Conservation (phyloP, 305 asterid species). For the Solanum hybrid region DNA sequence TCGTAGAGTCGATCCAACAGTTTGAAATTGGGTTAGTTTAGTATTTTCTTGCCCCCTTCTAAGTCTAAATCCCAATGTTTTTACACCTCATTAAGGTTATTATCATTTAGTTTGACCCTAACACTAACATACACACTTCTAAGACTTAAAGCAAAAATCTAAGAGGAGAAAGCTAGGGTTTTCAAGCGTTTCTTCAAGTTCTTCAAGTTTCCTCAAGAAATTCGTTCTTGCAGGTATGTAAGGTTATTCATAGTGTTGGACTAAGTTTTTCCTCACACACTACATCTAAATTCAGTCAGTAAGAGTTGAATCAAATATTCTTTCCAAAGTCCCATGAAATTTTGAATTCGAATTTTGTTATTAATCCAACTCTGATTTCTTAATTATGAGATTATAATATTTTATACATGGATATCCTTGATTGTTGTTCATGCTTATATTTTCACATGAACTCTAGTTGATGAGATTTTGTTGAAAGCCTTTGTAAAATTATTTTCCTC, state of each 20-base stretch:
- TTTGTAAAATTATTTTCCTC: background rate
- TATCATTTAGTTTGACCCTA: background rate
- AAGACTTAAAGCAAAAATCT: background rate
- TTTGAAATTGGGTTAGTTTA: background rate
- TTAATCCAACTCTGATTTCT: background rate
- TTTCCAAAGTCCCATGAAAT: background rate
- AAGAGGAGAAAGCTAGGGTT: background rate
- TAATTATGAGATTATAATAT: background rate
- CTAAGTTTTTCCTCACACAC: background rate
- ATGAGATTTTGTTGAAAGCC: background rate
- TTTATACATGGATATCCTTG: background rate
- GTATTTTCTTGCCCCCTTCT: background rate
- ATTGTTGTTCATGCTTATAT: background rate
- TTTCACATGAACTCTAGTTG: background rate
- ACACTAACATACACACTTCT: background rate
- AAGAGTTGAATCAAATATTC: background rate
- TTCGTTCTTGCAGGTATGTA: background rate
- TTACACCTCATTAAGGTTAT: background rate
- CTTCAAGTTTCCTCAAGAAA: background rate
- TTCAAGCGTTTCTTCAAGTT: background rate
- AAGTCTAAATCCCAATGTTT: background rate
- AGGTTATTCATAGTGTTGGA: background rate
- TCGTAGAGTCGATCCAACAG: background rate
- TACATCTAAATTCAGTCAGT: background rate
- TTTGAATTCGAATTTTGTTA: background rate